A percentile compares a stretch with the other conserved stretches of the same genome.
Evolutionary conservation across 2,329 filamentous ascomycete species (phyloP).

Genomic region (Neofusicoccum cordaticola): DNA sequence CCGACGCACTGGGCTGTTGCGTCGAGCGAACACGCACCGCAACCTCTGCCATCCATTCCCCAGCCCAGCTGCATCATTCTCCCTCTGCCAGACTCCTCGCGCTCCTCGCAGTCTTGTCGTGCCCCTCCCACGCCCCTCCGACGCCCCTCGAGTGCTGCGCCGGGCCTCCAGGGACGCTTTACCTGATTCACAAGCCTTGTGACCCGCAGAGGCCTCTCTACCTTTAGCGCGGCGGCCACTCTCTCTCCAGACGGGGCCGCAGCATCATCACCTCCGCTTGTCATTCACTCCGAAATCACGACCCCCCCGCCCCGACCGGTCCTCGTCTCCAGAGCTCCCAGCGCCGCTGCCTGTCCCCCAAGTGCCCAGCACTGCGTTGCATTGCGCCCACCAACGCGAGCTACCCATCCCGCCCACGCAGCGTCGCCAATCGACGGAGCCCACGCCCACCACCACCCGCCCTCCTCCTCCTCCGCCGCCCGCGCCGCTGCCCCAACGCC

Average conservation of each 20-base stretch:
- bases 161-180: constrained; percentile 4
- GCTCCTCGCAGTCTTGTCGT: constrained; percentile 10
- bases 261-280: constrained; percentile 16
- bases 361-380: neutral
- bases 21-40: constrained; percentile 11
- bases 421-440: constrained; percentile 12
- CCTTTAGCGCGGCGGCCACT: constrained; percentile 17
- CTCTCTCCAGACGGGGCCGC: constrained; percentile 15
- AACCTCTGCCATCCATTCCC: constrained; percentile 12
- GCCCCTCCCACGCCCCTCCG: constrained; percentile 10
- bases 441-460: constrained; percentile 11
- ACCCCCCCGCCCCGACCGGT: neutral
- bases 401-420: constrained; percentile 2
- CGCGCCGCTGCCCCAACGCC: constrained; percentile 24
- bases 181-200: constrained; percentile 13
- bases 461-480: constrained; percentile 20
- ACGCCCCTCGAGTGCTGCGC: constrained; percentile 10
- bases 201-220: constrained; percentile 14
- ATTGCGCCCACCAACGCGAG: neutral
- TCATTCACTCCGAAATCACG: constrained; percentile 16
- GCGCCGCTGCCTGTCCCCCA: neutral
- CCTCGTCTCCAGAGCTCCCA: neutral
- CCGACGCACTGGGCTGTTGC: constrained; percentile 12
- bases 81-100: neutral
- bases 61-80: constrained; percentile 5